Percentiles rank a stretch among this genome's conserved stretches.
Conservation (phyloP, 140 eudicot species). For the Ambrosia hybrid region DNA sequence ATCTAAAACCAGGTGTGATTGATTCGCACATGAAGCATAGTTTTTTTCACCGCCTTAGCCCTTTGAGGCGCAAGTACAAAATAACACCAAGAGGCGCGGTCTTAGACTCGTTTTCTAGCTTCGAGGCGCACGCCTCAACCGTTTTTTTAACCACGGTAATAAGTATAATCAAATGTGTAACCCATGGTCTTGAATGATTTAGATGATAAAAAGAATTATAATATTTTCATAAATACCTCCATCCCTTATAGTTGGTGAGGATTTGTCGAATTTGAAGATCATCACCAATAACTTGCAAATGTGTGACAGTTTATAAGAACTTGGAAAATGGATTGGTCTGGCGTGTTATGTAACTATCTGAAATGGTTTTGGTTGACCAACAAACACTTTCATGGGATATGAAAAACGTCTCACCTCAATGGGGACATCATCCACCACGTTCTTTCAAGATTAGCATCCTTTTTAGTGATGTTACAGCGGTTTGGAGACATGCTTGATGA, state of each 20-base stretch:
- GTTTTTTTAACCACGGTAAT: no score
- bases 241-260: slow-evolving; percentile 51
- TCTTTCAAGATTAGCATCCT: slow-evolving; percentile 80
- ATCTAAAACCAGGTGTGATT: no score
- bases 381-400: background rate
- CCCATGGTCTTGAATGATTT: no score
- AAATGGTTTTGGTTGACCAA: background rate
- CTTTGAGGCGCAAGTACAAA: no score
- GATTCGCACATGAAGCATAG: no score
- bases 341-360: background rate
- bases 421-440: slow-evolving; percentile 70
- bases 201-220: no score
- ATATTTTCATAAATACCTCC: no score
- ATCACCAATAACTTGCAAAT: slow-evolving; percentile 81
- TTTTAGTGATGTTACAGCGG: slow-evolving; percentile 82
- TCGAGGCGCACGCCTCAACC: no score
- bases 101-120: no score
- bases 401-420: slow-evolving; percentile 50
- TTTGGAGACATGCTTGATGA: slow-evolving; percentile 93
- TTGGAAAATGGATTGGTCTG: background rate
- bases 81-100: no score
- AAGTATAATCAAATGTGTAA: no score
- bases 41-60: no score
- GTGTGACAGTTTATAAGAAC: background rate
- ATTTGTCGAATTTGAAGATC: slow-evolving; percentile 90